A percentile compares a stretch with the other conserved stretches of the same genome.
Conservation (phyloP, 2,329 filamentous ascomycete species). For the Albophoma yamanashiensis region DNA sequence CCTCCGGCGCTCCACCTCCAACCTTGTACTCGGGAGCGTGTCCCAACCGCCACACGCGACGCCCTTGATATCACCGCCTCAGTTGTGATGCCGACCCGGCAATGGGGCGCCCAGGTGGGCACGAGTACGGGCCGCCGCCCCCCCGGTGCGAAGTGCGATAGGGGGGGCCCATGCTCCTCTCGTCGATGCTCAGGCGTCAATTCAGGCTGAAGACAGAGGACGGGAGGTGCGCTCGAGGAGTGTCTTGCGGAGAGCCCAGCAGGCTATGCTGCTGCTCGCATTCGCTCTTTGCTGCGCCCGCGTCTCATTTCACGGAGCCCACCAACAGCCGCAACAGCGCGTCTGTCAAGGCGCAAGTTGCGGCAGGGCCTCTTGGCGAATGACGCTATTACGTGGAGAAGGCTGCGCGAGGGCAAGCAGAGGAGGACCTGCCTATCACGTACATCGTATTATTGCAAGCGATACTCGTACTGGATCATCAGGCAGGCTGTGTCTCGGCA, state of each 20-base stretch:
- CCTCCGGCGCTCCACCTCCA: not conserved
- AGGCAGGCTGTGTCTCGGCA: not conserved
- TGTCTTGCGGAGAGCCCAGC: not conserved
- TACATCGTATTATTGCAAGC: too few species aligned
- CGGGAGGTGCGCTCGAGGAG: not conserved
- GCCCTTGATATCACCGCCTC: not conserved
- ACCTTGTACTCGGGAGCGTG: not conserved
- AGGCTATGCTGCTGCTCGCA: not conserved
- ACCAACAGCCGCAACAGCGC: not conserved
- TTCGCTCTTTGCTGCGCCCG: not conserved
- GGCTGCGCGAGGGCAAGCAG: too few species aligned
- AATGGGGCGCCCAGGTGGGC: not conserved
- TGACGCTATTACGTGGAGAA: too few species aligned
- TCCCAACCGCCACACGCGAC: not conserved
- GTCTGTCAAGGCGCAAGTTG: too few species aligned
- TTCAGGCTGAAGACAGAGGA: not conserved
- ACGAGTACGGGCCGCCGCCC: not conserved
- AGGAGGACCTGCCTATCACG: too few species aligned
- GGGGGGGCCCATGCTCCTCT: not conserved
- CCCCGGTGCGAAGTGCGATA: too few species aligned
- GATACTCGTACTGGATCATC: too few species aligned
- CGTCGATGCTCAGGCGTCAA: not conserved
- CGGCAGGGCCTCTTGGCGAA: too few species aligned
- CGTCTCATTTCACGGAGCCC: not conserved
- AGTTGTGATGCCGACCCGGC: not conserved